A percentile compares a stretch with the other conserved stretches of the same genome.
Conservation (phyloP, 192 early-diverging fungal species). For the Cetraspora pellucida region DNA sequence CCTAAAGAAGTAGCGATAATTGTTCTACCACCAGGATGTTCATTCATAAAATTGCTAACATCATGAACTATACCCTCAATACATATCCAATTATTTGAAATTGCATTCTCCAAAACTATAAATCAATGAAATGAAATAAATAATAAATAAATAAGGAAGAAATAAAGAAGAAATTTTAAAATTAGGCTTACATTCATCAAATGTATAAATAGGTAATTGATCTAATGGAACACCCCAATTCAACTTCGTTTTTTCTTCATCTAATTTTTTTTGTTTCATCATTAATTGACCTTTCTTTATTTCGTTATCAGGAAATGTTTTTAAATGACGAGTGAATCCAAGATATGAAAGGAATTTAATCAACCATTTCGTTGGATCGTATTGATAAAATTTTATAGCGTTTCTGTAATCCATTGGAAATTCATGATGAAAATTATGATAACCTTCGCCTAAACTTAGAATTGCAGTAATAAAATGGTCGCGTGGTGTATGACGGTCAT, state of each 20-base stretch:
- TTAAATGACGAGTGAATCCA: conserved; percentile 75
- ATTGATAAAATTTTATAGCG: conserved; percentile 77
- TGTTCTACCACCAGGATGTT: conserved; percentile 88
- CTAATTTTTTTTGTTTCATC: conserved; percentile 86
- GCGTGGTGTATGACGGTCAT: conserved; percentile 83
- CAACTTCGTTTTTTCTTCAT: conserved; percentile 60
- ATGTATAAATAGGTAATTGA: conserved; percentile 68
- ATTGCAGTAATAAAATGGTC: conserved; percentile 84
- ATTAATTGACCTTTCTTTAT: conserved; percentile 75
- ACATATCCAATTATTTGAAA: conserved; percentile 73
- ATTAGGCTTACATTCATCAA: conserved; percentile 62
- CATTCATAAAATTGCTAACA: conserved; percentile 79
- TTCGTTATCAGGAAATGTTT: conserved; percentile 82
- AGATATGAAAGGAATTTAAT: conserved; percentile 61
- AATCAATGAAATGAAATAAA: background rate
- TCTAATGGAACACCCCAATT: conserved; percentile 76
- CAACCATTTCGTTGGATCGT: conserved; percentile 89
- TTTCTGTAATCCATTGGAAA: conserved; percentile 90
- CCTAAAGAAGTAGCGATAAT: conserved; percentile 78
- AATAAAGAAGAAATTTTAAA: background rate
- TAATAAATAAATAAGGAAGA: background rate
- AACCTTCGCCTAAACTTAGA: conserved; percentile 81
- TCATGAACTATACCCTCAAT: conserved; percentile 87
- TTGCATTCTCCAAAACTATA: conserved; percentile 50
- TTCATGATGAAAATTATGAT: conserved; percentile 90